Base-by-base conservation (phyloP, 345 rosid species). In the Populus alba region DNA sequence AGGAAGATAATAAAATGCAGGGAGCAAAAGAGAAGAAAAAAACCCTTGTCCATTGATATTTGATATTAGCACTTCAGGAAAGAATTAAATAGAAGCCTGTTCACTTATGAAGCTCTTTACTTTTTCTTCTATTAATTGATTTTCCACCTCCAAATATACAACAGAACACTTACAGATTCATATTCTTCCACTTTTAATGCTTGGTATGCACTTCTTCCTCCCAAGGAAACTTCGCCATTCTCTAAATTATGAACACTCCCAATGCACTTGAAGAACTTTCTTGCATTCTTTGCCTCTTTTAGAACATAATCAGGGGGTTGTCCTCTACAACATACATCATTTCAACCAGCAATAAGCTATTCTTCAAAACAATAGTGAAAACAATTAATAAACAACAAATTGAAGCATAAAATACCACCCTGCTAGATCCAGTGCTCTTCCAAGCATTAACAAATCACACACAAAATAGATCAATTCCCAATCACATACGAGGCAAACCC, bases 271-370 rank as follows among this genome's bases (percentile, higher is more conserved):
- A 94, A 97, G 83, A 94, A 97, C 87, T 94, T 97, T 70, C 77
- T 90, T 2, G 94, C 88, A 82, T 87, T 90, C 85, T 94, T 94
- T 75, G 99, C 97, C 85, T 94, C 98, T 90, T 92, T 91, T 72
- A 97, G 91, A 66, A 94, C 80, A 85, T 91, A 91, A 86, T 94
- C 99, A 76, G 99, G 98, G 80, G 99, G 99, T 81, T 97, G 97
- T 73, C 83, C 90, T 80, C 99, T 97, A 87, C 85, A 86, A 74
- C 63, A 85, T 94, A 87, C 86, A 86, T 72, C 59, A 85, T 84
- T 70, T 82, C 73, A 80, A 81, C 55, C 85, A 9, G 29, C 10
- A 57, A n/a, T 57, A 57, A 65, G 67, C 18, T 65, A 65, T 27
- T 29, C 38, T 65, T 65, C 7, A 65, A 27, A 65, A 18, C 15